A percentile compares a stretch with the other conserved stretches of the same genome.
Conservation (phyloP, 2,329 filamentous ascomycete species). For the Atkinsonella hypoxylon region DNA sequence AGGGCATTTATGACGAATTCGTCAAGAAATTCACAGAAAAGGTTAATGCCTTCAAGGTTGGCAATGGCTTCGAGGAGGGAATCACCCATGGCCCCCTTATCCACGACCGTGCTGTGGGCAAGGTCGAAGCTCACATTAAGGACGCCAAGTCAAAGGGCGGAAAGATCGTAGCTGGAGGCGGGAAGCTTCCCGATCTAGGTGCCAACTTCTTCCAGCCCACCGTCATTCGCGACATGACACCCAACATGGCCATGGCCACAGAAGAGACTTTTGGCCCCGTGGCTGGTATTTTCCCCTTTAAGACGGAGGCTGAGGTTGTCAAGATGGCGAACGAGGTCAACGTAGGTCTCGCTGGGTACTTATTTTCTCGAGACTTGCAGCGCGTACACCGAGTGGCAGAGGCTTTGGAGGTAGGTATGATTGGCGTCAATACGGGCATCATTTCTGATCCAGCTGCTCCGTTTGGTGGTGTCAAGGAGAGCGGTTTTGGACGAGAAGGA, state of each 20-base stretch:
- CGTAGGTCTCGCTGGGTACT: slow-evolving; percentile 88
- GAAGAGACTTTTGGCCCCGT: slow-evolving; percentile 97
- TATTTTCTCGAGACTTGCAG: slow-evolving; percentile 60
- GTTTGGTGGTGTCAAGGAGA: slow-evolving; percentile 76
- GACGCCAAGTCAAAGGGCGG: slow-evolving; percentile 71
- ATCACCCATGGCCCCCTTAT: slow-evolving; percentile 76
- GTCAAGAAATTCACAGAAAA: slow-evolving; percentile 56
- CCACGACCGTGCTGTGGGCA: slow-evolving; percentile 67
- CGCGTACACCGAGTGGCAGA: slow-evolving; percentile 52
- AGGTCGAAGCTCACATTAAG: slow-evolving; percentile 68
- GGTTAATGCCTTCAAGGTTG: slow-evolving; percentile 64
- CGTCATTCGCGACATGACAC: slow-evolving; percentile 75
- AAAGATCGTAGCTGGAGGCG: slow-evolving; percentile 62
- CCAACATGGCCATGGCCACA: slow-evolving; percentile 68
- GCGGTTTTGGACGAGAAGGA: slow-evolving; percentile 69
- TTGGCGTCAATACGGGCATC: slow-evolving; percentile 69
- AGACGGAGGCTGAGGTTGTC: slow-evolving; percentile 81
- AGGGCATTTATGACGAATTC: slow-evolving; percentile 67
- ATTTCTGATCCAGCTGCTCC: slow-evolving; percentile 46
- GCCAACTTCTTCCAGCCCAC: slow-evolving; percentile 84
- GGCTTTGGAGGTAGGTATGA: slow-evolving; percentile 73
- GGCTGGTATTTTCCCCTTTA: slow-evolving; percentile 78
- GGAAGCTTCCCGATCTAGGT: slow-evolving; percentile 62
- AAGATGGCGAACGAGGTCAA: slow-evolving; percentile 68
- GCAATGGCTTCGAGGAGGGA: slow-evolving; percentile 57